Evolutionary conservation across 768 basidiomycete species (phyloP).

Genomic region (Auriculariales sp.): DNA sequence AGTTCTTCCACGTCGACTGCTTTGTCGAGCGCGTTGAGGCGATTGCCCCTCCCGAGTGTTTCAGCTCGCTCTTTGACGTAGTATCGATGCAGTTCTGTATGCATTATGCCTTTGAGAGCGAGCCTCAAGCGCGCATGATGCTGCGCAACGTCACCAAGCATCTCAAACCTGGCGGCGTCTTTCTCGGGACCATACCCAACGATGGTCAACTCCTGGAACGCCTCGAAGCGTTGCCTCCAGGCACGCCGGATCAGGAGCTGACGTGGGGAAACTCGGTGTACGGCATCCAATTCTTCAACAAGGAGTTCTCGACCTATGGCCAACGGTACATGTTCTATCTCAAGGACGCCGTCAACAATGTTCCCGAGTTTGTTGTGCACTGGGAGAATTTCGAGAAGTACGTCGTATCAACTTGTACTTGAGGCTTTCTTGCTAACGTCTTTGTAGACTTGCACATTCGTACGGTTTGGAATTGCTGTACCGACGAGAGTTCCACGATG

Average conservation of each 20-base stretch:
- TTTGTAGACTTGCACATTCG: slow-evolving; percentile 61
- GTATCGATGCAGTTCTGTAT: slow-evolving; percentile 99
- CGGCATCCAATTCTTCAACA: slow-evolving; percentile 71
- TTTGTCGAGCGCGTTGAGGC: slow-evolving; percentile 52
- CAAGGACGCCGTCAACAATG: slow-evolving; percentile 89
- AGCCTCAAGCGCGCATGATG: slow-evolving; percentile 79
- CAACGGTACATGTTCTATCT: slow-evolving; percentile 92
- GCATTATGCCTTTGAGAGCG: slow-evolving; percentile 97
- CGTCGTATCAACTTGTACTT: slow-evolving; percentile 12
- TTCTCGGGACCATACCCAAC: slow-evolving; percentile 95
- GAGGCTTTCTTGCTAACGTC: not conserved
- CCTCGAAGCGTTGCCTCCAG: slow-evolving; percentile 52
- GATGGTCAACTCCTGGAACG: slow-evolving; percentile 68
- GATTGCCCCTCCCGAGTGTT: slow-evolving; percentile 52
- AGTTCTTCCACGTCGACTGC: slow-evolving; percentile 81
- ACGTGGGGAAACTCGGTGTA: slow-evolving; percentile 88
- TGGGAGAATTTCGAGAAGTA: slow-evolving; percentile 89
- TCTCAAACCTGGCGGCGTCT: slow-evolving; percentile 74
- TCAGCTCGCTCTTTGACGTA: slow-evolving; percentile 68
- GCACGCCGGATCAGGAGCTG: slow-evolving; percentile 37
- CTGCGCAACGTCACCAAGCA: slow-evolving; percentile 74
- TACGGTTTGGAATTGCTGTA: slow-evolving; percentile 64
- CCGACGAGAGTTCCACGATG: slow-evolving; percentile 80
- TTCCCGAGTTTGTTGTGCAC: slow-evolving; percentile 92
- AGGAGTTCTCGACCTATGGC: slow-evolving; percentile 55